Evolutionary conservation across 2,329 filamentous ascomycete species (phyloP), one percentile per base, ranked within the genome.

Genomic region (Colletotrichum limetticola): DNA sequence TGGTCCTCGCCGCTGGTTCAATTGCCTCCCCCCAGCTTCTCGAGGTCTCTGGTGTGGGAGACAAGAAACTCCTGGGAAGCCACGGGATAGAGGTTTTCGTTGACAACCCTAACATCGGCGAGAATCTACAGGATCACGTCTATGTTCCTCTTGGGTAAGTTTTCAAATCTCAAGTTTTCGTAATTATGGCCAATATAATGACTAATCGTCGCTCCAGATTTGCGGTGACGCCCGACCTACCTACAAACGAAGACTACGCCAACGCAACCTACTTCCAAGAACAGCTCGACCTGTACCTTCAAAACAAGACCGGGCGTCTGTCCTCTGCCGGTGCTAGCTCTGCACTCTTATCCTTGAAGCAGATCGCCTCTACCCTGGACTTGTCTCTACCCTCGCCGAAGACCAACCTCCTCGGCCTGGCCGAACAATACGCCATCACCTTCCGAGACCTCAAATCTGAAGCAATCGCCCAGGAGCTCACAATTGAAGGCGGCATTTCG

Each of bases 31-130:
- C 86, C 5, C 89, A 88, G 79, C 82, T 90, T 19, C 85, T 89
- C n/a, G 90, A 92, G 74, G 81, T 91, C 2, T 91, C 89, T 0
- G 91, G 91, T 0, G 85, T 93, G 52, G 91, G 91, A 4, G 82
- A 84, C 58, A 76, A 75, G 46, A 67, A 59, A 0, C 76, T 84
- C 6, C 76, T 87, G 0, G 73, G 77, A 14, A 76, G 78, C 62
- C 76, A 78, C 6, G 78, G 76, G 4, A 78, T 83, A 11, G 63
- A 78, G 1, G 74, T 80, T 0, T 59, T 83, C 2, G 76, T 82
- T 8, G 77, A 85, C 49, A 78, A 79, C 16, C 79, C 82, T 1
- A 77, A 78, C 32, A 83, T 85, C 5, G 84, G 84, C 4, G 82
- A 83, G 75, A 82, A 82, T 55, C 72, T 84, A 4, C 79, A 85